Base-by-base conservation (phyloP, 257 asterid species). In the Paulownia fortunei region DNA sequence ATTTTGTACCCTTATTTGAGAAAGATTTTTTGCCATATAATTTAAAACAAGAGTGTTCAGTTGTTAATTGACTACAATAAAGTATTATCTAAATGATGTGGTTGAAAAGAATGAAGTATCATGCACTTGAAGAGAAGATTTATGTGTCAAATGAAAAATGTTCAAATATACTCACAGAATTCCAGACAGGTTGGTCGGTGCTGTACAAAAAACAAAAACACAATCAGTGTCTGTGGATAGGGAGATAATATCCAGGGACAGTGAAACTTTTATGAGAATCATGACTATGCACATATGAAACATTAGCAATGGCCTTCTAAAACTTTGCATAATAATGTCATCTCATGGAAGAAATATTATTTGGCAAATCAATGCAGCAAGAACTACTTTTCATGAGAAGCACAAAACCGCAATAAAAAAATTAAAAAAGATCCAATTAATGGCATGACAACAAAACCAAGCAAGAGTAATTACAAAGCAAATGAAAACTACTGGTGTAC, bases 151-250 rank as follows among this genome's bases (percentile, higher is more conserved):
- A 74, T 10, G 64, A 72, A 39, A 67, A 83, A 76, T 75, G 78
- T 63, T 78, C 64, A 52, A 65, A 9, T 42, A 64, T 84, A 95
- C 99, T 92, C 86, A 95, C 99, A 78, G 99, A 85, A 84, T 88
- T 93, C 99, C 99, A 96, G 77, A 81, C 80, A 67, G 99, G 99
- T 86, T 77, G 87, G 84, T 89, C 87, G 10, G 98, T 93, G 49
- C 99, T 96, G 97, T 77, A 84, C 60, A 71, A 79, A 70, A 56
- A 68, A 79, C 58, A 69, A 61, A 79, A 69, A 74, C 67, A 78
- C 58, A 21, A 78, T 89, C 73, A 90, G 46, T 78, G 30, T 41
- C 62, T 11, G 34, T 55, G 66, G 64, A 52, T 68, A 46, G 6
- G 46, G 65, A 65, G 19, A 37, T 16, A 82, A 67, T 8, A 49